Base-by-base conservation (phyloP, 2,329 filamentous ascomycete genomes). In the Acephala macrosclerotiorum region DNA sequence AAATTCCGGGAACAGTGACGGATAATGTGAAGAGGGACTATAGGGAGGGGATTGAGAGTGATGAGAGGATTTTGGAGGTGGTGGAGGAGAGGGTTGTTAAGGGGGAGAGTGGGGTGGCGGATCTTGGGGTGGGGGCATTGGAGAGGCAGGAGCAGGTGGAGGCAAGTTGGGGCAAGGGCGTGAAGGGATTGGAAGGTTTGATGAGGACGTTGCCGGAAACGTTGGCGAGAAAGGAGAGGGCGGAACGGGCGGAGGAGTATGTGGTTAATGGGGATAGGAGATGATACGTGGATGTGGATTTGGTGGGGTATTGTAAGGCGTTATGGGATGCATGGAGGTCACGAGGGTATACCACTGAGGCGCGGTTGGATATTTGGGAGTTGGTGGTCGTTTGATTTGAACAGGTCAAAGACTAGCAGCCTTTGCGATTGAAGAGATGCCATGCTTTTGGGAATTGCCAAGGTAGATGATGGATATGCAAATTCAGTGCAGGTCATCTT, bases 171-270 rank as follows among this genome's bases (percentile, higher is more conserved):
- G 76, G 68, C 1, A 77, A 69, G 11, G 85, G 85, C 0, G 82
- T 89, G 1, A 80, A 80, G 57, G 82, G 81, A 18, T 72, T 90
- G 62, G 83, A 79, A 2, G 76, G 81, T 69, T 70, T 90, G 64
- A 88, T 88, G 80, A 82, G 81, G 71, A 84, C 85, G 40, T 85
- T 90, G 84, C 86, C 88, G 18, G 82, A 85, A 22, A 84, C 85
- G 3, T 86, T 88, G 72, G 88, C 88, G 61, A 85, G 82, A 76
- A 89, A 89, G 84, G 87, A 90, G 80, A 82, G 87, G 76, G 88
- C 88, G 64, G 80, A 85, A 67, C 82, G 85, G 18, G 88, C 87
- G 16, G 76, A 74, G 61, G 70, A 66, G n/a, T 76, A 77, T 72
- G 70, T 76, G n/a, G 57, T 72, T 26, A 61, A 66, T 55, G 49